These are phyloP conservation scores for Tylopilus subfusipes DNA, from an alignment of 768 basidiomycete genomes.

Conservation along the genomic window DNA sequence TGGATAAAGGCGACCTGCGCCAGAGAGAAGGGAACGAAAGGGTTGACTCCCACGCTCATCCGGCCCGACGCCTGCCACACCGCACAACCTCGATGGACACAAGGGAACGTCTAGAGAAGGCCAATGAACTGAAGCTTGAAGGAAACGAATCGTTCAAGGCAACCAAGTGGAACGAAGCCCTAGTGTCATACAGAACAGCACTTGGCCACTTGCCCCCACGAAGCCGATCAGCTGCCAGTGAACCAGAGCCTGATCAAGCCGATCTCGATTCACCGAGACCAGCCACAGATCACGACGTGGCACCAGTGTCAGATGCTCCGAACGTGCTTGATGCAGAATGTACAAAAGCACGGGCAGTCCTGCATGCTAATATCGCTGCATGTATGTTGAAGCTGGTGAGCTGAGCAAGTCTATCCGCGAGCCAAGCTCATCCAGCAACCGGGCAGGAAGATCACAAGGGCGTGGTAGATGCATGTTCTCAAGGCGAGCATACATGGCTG, in stretches of 20 bases:
- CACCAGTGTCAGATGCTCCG: conserved; percentile 17
- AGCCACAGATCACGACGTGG: conserved; percentile 1
- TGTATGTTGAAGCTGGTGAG: conserved; percentile 78
- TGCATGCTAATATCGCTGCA: conserved; percentile 87
- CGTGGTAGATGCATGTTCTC: conserved; percentile 74
- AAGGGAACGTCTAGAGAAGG: conserved; percentile 47
- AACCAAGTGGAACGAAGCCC: conserved; percentile 64
- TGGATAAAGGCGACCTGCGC: conserved; percentile 53
- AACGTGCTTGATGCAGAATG: conserved; percentile 43
- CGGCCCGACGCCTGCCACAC: not conserved
- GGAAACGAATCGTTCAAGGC: conserved; percentile 75
- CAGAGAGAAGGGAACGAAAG: conserved; percentile 16
- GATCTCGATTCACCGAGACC: conserved; percentile 21
- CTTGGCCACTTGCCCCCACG: conserved; percentile 63
- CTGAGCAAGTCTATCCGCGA: conserved; percentile 1
- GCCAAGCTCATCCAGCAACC: conserved; percentile 1
- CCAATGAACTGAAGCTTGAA: conserved; percentile 63
- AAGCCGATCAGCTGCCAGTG: conserved; percentile 19
- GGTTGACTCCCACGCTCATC: not conserved
- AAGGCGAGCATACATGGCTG: conserved; percentile 44
- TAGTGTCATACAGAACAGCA: conserved; percentile 65
- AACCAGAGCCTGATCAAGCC: conserved; percentile 12
- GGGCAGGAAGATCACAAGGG: conserved; percentile 72
- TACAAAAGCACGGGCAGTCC: conserved; percentile 60
- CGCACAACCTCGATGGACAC: not conserved